Evolutionary conservation across 176 grass and related monocot species (phyloP).

Genomic region (Hyparrhenia diplandra): DNA sequence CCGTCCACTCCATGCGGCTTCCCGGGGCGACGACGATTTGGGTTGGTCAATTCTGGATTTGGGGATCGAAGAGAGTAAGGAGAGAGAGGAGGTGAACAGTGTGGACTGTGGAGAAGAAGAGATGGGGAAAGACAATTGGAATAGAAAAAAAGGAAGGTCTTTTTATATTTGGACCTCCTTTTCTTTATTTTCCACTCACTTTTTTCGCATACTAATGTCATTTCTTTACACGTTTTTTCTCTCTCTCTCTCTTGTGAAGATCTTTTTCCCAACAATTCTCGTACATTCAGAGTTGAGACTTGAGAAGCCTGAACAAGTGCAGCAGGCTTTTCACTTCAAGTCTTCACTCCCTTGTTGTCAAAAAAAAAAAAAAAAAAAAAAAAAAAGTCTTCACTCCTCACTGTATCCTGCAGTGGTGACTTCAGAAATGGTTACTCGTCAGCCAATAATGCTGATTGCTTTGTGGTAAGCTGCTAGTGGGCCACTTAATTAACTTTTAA

Average conservation of each 20-base stretch:
- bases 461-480: background rate
- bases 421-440: background rate
- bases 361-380: no score
- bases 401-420: background rate
- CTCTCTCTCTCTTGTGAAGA: background rate
- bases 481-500: background rate
- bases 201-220: background rate
- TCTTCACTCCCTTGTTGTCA: no score
- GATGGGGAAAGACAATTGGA: conserved; percentile 27
- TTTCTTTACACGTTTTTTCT: conserved; percentile 6
- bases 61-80: conserved; percentile 36
- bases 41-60: conserved; percentile 47
- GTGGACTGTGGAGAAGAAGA: conserved; percentile 41
- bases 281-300: background rate
- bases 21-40: background rate
- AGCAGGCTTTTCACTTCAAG: background rate
- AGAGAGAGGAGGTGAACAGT: conserved; percentile 30
- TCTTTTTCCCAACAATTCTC: no score
- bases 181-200: background rate
- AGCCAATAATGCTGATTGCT: background rate
- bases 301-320: no score
- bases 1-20: conserved; percentile 43
- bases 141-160: conserved; percentile 39
- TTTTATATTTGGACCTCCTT: conserved; percentile 21
- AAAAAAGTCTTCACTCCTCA: background rate